phyloP scores from a whole-genome alignment of 768 basidiomycete species.

The Kwoniella botswanensis region DNA sequence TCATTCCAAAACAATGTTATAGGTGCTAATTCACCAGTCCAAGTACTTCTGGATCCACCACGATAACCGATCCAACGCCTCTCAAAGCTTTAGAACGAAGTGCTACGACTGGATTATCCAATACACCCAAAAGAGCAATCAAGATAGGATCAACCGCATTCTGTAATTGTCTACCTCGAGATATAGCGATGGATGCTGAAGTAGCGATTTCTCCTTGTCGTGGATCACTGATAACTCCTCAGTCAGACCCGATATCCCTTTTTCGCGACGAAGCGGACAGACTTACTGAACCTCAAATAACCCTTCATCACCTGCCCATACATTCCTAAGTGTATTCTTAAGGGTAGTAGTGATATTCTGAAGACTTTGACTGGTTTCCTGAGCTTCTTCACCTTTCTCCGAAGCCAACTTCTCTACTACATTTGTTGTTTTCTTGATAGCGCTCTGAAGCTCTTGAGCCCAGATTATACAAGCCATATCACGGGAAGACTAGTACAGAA shows the following conservation, averaged over 20 bases:
- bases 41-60: conserved; percentile 82
- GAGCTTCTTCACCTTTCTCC: conserved; percentile 46
- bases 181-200: conserved; percentile 31
- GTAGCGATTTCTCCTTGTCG: conserved; percentile 31
- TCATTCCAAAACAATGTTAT: no score
- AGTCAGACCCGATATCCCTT: conserved; percentile 11
- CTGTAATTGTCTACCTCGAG: conserved; percentile 61
- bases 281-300: conserved; percentile 70
- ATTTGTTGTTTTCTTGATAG: conserved; percentile 67
- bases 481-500: conserved; percentile 69
- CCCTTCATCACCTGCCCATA: conserved; percentile 75
- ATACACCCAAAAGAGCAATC: conserved; percentile 73
- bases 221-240: conserved; percentile 26
- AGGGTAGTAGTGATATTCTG: conserved; percentile 59
- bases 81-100: conserved; percentile 93
- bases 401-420: conserved; percentile 62
- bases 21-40: conserved; percentile 62
- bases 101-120: conserved; percentile 85
- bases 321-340: conserved; percentile 69
- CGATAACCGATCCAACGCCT: conserved; percentile 86
- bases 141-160: conserved; percentile 84
- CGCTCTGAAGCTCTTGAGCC: conserved; percentile 79
- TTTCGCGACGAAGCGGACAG: conserved; percentile 37
- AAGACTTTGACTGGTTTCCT: conserved; percentile 31
- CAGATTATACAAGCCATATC: conserved; percentile 79